Base-by-base conservation (phyloP, 805 yeast species). In the Candida ipomoeae region DNA sequence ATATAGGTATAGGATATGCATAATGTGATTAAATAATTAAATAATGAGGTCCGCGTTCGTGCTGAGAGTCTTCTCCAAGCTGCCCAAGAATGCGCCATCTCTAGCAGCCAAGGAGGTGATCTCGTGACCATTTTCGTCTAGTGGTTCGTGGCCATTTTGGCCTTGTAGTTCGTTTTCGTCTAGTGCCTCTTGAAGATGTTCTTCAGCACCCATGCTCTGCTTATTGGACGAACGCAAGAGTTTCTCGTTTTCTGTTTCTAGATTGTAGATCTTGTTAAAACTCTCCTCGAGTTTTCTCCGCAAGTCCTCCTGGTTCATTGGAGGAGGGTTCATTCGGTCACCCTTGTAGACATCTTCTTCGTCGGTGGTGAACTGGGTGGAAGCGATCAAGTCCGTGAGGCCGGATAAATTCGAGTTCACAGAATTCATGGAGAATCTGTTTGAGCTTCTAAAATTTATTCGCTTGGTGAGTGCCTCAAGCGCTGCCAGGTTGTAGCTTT, bases 381-480 rank as follows among this genome's bases (percentile, higher is more conserved):
- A 79, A 75, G 60, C 77, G 62, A 46, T 77, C 56, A 45, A 78
- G 70, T 54, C 83, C 66, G 66, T 81, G 60, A 53, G 65, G 66
- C 68, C 85, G 68, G 62, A 74, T 57, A 49, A 64, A 59, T 52
- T 87, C 50, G 67, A 85, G 66, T 58, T 77, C 72, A 53, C 74
- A 49, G 63, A 86, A 61, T 45, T 79, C 72, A 71, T 54, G 7
- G 88, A 80, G 51, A 79, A 82, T 42, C 84, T 78, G 50, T 80
- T 84, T 15, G 78, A 76, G 7, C 41, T 51, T 15, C 57, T 50
- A 8, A 54, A 21, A 20, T 46, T 43, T n/a, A 49, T 21, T 40
- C 54, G 61, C 39, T 54, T 63, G 0, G 74, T 68, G 36, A 72
- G 56, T 15, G 69, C 64, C 38, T 73, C 77, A 7, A 71, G 58